Percentiles rank a stretch among this genome's conserved stretches.
Conservation (phyloP, 257 asterid genomes). For the Rhazya stricta region DNA sequence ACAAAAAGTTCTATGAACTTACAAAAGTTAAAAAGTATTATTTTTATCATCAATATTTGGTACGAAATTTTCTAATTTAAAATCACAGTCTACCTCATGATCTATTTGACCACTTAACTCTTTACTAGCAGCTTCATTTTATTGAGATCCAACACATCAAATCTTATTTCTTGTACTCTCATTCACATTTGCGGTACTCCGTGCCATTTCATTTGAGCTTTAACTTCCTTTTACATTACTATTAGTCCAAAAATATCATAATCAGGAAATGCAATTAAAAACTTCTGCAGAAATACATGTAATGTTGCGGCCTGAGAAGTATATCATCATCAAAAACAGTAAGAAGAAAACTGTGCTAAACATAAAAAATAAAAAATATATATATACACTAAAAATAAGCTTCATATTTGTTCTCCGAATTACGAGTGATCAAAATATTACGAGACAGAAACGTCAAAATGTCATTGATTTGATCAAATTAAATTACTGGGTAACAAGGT, state of each 20-base stretch:
- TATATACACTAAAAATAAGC: background rate
- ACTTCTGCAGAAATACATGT: background rate
- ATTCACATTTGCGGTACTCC: background rate
- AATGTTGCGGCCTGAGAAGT: background rate
- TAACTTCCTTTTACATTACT: background rate
- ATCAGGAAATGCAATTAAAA: background rate
- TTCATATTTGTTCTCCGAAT: background rate
- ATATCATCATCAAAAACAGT: background rate
- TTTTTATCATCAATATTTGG: background rate
- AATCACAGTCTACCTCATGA: background rate
- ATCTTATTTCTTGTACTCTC: background rate
- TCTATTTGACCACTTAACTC: background rate
- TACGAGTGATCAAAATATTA: background rate
- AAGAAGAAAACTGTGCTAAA: background rate
- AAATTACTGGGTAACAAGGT: background rate
- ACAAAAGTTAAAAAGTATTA: background rate
- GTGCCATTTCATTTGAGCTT: background rate
- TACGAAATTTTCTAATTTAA: background rate
- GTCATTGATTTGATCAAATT: background rate
- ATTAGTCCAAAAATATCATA: background rate
- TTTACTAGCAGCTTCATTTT: background rate
- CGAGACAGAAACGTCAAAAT: background rate
- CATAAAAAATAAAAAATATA: too few relatives aligned
- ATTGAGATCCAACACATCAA: background rate
- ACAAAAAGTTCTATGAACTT: background rate